Evolutionary conservation across 1,284 basidiomycete species (phyloP).

Genomic region (Phlebopus sp.): DNA sequence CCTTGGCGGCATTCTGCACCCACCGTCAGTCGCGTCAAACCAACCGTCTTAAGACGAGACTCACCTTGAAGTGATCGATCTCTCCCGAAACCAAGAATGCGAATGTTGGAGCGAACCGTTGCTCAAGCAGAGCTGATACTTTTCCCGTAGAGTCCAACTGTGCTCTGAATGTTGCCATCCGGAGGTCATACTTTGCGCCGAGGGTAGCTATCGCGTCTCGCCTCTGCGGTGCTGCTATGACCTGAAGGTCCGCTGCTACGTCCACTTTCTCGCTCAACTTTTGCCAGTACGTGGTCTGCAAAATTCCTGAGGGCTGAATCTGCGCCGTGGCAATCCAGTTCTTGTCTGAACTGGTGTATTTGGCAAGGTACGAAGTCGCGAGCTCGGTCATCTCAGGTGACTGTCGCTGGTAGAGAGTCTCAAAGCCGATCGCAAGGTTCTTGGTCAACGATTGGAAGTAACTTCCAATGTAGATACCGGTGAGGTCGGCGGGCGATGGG

Average conservation of each 20-base stretch:
- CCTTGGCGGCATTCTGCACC: conserved; percentile 83
- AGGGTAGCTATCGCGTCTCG: conserved; percentile 91
- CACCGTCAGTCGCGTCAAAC: conserved; percentile 15
- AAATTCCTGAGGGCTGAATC: conserved; percentile 80
- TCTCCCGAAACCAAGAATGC: conserved; percentile 94
- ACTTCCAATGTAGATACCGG: conserved; percentile 93
- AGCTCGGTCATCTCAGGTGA: conserved; percentile 73
- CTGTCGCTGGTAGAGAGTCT: conserved; percentile 84
- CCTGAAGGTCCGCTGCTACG: conserved; percentile 91
- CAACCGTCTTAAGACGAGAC: conserved; percentile 17
- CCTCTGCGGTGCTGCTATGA: conserved; percentile 75
- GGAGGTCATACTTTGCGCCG: conserved; percentile 95
- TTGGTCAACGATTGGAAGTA: conserved; percentile 96
- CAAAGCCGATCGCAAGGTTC: conserved; percentile 87
- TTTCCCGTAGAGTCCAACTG: conserved; percentile 93
- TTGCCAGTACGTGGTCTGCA: conserved; percentile 97
- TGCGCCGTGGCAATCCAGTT: conserved; percentile 95
- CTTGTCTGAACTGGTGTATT: conserved; percentile 72
- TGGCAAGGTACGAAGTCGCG: conserved; percentile 84
- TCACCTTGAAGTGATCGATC: conserved; percentile 96
- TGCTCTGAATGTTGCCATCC: conserved; percentile 89
- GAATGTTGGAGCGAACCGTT: conserved; percentile 93
- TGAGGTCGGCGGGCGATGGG: conserved; percentile 83
- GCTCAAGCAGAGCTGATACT: conserved; percentile 92
- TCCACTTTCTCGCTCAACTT: conserved; percentile 96